Evolutionary conservation across 805 yeast species (phyloP).

Genomic region (Metschnikowia peoriensis): DNA sequence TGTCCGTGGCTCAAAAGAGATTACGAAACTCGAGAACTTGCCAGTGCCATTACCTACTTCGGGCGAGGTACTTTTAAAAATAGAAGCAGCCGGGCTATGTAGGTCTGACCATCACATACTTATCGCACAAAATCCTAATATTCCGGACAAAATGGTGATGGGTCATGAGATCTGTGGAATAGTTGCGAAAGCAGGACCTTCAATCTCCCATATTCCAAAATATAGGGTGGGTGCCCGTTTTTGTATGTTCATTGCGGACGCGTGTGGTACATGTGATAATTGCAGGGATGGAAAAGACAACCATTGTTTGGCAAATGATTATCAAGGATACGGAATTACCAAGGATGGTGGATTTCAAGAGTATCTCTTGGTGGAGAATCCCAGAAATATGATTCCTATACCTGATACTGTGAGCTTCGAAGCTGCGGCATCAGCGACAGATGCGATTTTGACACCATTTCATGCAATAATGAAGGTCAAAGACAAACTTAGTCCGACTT

Average conservation of each 20-base stretch:
- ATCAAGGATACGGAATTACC: conserved; percentile 33
- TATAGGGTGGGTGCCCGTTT: conserved; percentile 32
- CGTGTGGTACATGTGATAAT: conserved; percentile 35
- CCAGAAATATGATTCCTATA: conserved; percentile 35
- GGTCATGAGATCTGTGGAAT: conserved; percentile 47
- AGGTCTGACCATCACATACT: conserved; percentile 43
- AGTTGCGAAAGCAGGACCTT: conserved; percentile 31
- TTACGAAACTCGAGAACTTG: conserved; percentile 26
- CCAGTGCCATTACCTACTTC: conserved; percentile 32
- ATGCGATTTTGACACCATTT: conserved; percentile 43
- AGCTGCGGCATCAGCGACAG: conserved; percentile 42
- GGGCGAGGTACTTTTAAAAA: conserved; percentile 32
- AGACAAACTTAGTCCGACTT: conserved; percentile 28
- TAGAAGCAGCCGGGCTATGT: conserved; percentile 47
- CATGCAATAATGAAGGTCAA: conserved; percentile 40
- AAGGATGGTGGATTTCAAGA: conserved; percentile 43
- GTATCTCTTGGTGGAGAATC: conserved; percentile 36
- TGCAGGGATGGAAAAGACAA: conserved; percentile 39
- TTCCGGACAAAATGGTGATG: conserved; percentile 37
- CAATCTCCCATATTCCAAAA: conserved; percentile 20
- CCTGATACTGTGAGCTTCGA: conserved; percentile 40
- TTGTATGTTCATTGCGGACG: conserved; percentile 26
- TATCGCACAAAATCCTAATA: conserved; percentile 11
- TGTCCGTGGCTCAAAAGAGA: conserved; percentile 23
- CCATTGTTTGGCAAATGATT: conserved; percentile 21